phyloP scores from a whole-genome alignment of 495 filamentous ascomycete genomes.

The Polyplosphaeria fusca region DNA sequence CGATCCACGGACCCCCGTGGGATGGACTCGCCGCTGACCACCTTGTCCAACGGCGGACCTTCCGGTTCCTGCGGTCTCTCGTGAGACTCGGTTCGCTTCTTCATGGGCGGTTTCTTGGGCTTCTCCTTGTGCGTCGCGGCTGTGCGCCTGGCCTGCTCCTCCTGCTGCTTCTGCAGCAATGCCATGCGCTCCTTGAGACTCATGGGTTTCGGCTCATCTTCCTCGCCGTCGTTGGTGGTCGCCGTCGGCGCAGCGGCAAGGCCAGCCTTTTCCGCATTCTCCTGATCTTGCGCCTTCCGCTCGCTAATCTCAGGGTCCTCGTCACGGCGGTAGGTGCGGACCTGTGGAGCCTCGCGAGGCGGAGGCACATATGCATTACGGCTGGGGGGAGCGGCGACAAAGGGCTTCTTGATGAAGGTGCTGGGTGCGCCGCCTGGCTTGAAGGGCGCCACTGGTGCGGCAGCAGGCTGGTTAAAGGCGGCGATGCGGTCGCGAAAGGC shows the following conservation, averaged over 20 bases:
- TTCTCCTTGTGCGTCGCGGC: slow-evolving; percentile 83
- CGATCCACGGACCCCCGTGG: slow-evolving; percentile 38
- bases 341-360: slow-evolving; percentile 58
- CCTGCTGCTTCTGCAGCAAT: slow-evolving; percentile 86
- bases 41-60: slow-evolving; percentile 28
- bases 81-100: slow-evolving; percentile 67
- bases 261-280: slow-evolving; percentile 58
- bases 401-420: slow-evolving; percentile 94
- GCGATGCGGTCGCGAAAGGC: slow-evolving; percentile 95
- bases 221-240: slow-evolving; percentile 55
- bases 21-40: slow-evolving; percentile 26
- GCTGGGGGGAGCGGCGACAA: slow-evolving; percentile 91
- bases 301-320: slow-evolving; percentile 82
- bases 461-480: slow-evolving; percentile 88
- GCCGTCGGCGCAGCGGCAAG: slow-evolving; percentile 46
- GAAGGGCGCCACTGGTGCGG: slow-evolving; percentile 80
- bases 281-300: slow-evolving; percentile 50
- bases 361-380: slow-evolving; percentile 87
- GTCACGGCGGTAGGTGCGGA: slow-evolving; percentile 79
- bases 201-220: slow-evolving; percentile 81
- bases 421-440: slow-evolving; percentile 64
- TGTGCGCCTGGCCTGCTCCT: slow-evolving; percentile 77
- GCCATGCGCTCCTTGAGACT: slow-evolving; percentile 94
- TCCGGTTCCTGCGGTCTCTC: slow-evolving; percentile 31
- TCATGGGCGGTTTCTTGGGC: slow-evolving; percentile 68